Base-by-base conservation (phyloP, 345 rosid species). In the Ceriops tagal region DNA sequence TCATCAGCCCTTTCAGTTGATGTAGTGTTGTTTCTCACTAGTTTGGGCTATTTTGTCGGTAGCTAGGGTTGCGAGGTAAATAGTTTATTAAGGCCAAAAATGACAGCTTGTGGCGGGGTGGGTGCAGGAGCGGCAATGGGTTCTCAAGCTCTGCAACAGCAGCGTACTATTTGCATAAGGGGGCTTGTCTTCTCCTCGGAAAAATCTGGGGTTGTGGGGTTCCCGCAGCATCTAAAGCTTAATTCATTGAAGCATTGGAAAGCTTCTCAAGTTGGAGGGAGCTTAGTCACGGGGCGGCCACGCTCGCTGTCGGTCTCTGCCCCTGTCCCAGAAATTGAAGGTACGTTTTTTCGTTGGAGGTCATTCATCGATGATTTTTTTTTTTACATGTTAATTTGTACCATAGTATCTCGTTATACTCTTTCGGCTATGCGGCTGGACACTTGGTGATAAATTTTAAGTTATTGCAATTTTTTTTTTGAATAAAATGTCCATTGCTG, bases 31-130 rank as follows among this genome's bases (percentile, higher is more conserved):
- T 32, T 34, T 34, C 9, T 6, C 8, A 7, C 37, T 7, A 7
- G 37, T 0, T 8, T 1, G 37, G 37, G 37, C 8, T 13, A 43
- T 13, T 43, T 13, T 3, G 49, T 15, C 19, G 19, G 49, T 11
- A 0, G 4, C 19, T 43, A 43, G 49, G 49, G 49, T 43, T 43
- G 49, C 3, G 49, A 13, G 49, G 18, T 15, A 43, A 43, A 13
- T 11, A 39, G 46, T 3, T 34, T 34, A 7, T 34, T 7, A 9
- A 34, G 3, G 10, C 16, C 15, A 11, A 79, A 5, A 53, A 90
- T 88, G 89, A 83, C 82, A 65, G 80, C 88, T 71, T 86, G 76
- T 75, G 63, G 78, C 62, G 89, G 92, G 74, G 46, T 20, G 35
- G 79, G 79, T 73, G 80, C 81, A 10, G 28, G 16, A 21, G 18